Base-by-base conservation (phyloP, 768 basidiomycete genomes). In the Tylopilus sp. region DNA sequence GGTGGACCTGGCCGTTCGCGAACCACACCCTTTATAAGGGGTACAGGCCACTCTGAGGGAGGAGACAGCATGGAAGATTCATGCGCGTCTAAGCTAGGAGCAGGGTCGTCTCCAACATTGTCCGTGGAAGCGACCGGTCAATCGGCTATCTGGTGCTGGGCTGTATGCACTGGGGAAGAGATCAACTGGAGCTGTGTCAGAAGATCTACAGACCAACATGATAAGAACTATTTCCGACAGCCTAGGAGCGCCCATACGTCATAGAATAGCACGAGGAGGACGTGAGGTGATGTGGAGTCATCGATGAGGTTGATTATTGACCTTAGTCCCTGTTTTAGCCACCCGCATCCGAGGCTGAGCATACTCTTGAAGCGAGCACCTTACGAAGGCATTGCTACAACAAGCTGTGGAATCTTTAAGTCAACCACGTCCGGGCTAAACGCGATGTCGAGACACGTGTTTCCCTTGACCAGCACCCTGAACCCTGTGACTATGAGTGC, bases 21-120 rank as follows among this genome's bases (percentile, higher is more conserved):
- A 26, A 42, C 12, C n/a, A 25, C 26, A 43, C 17, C 41, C 33
- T 53, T 64, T 66, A 59, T 52, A 51, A 51, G 25, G 18, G 33
- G 18, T 42, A 30, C 17, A 35, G 43, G 54, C 41, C 18, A 25
- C 26, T 44, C 40, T 46, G 44, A 46, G 38, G 33, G 50, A 44
- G 57, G 42, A 51, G 36, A 33, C 48, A 42, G 23, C 21, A 28
- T 35, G 48, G 26, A 25, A 46, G 31, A 33, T 33, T 18, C 36
- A 47, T 60, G 54, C 30, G 57, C 53, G 57, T 48, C 44, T 48
- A 22, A 47, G 23, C 22, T 39, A 3, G 25, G 12, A 40, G 23
- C 38, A 30, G 21, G 46, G 44, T 52, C 44, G 38, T 47, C 41
- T 12, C 35, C 28, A 8, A 22, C 3, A n/a, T 26, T 39, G 6